phyloP scores from a whole-genome alignment of 345 rosid genomes.

The Acer campestre region DNA sequence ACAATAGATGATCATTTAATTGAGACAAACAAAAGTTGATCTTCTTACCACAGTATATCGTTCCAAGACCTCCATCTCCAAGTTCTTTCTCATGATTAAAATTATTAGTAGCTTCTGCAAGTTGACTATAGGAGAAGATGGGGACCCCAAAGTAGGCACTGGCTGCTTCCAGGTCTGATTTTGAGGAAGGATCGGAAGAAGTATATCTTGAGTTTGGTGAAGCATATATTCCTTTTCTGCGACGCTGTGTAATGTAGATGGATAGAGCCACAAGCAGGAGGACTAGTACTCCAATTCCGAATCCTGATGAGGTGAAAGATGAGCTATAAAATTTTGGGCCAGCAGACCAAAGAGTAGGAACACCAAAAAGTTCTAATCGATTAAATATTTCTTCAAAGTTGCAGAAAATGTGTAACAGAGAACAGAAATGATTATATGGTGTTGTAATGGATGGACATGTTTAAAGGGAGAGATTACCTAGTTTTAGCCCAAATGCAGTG shows the following conservation, averaged over 20 bases:
- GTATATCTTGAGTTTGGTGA: conserved; percentile 30
- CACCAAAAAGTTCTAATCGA: background rate
- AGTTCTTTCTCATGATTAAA: conserved; percentile 49
- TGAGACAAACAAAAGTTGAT: background rate
- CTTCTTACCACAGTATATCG: conserved; percentile 62
- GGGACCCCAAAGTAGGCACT: conserved; percentile 44
- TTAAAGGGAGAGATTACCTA: background rate
- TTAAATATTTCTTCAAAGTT: background rate
- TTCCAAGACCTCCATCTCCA: conserved; percentile 80
- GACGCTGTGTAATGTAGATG: conserved; percentile 14
- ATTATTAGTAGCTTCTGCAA: conserved; percentile 59
- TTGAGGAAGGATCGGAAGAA: conserved; percentile 27
- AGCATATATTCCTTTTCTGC: conserved; percentile 23
- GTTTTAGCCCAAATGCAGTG: background rate
- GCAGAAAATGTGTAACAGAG: background rate
- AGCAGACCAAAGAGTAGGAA: background rate
- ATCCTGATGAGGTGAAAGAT: conserved; percentile 22
- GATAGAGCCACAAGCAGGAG: conserved; percentile 22
- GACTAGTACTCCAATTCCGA: conserved; percentile 41
- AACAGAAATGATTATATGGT: background rate
- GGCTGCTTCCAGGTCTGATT: conserved; percentile 40
- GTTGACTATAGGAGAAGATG: conserved; percentile 60
- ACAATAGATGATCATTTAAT: background rate
- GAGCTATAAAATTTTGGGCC: background rate
- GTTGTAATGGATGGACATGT: background rate